Evolutionary conservation across 176 grass and related monocot genomes (phyloP).

Genomic region (Leersia perrieri): DNA sequence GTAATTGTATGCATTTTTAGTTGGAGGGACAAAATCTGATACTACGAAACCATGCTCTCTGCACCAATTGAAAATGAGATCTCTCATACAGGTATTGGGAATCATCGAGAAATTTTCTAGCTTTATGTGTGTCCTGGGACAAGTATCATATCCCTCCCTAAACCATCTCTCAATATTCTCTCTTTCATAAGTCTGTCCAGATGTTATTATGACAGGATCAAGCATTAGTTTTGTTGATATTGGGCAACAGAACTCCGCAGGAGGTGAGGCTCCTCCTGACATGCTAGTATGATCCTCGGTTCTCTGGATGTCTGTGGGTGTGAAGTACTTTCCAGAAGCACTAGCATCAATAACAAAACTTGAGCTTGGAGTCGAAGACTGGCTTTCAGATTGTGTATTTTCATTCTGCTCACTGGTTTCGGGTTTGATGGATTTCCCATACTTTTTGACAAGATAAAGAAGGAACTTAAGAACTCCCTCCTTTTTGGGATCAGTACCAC

Average conservation of each 20-base stretch:
- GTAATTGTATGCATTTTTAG: constrained; percentile 37
- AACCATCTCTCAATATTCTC: constrained; percentile 91
- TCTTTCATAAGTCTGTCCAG: constrained; percentile 94
- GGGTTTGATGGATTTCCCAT: constrained; percentile 61
- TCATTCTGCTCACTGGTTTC: constrained; percentile 39
- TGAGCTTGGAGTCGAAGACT: constrained; percentile 16
- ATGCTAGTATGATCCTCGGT: constrained; percentile 33
- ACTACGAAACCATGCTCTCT: constrained; percentile 44
- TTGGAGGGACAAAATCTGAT: constrained; percentile 33
- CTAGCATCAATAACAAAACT: constrained; percentile 15
- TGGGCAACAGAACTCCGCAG: constrained; percentile 84
- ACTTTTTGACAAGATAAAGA: constrained; percentile 65
- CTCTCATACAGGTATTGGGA: constrained; percentile 78
- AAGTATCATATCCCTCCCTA: constrained; percentile 68
- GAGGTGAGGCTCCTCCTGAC: constrained; percentile 45
- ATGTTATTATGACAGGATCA: constrained; percentile 91
- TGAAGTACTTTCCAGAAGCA: constrained; percentile 43
- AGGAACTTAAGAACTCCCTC: constrained; percentile 58
- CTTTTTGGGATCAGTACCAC: constrained; percentile 65
- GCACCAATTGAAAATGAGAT: constrained; percentile 83
- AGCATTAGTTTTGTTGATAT: constrained; percentile 82
- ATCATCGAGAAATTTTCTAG: constrained; percentile 72
- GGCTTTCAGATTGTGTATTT: constrained; percentile 36
- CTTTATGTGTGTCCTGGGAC: constrained; percentile 80
- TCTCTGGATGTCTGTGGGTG: constrained; percentile 28